Percentiles rank a stretch among this genome's conserved stretches.
Conservation (phyloP, 169 alveolate species). For the Cryptosporidium viatorum region DNA sequence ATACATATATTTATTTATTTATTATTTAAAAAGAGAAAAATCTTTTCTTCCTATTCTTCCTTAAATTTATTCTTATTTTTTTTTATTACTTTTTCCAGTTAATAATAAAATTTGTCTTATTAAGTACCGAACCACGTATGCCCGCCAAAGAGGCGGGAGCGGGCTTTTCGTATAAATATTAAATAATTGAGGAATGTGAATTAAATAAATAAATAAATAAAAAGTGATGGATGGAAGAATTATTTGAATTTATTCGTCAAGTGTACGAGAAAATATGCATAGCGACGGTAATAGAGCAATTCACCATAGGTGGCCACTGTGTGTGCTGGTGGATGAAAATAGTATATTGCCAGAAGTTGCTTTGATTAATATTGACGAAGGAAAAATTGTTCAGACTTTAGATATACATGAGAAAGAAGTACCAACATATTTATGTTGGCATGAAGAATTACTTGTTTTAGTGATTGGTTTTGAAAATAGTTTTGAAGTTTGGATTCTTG, state of each 20-base stretch:
- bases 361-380: constrained; percentile 8
- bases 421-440: constrained; percentile 35
- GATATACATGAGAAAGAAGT: not conserved
- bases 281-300: not conserved
- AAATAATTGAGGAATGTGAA: not conserved
- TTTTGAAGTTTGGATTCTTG: constrained; percentile 45
- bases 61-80: not conserved
- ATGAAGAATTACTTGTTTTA: constrained; percentile 19
- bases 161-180: not conserved
- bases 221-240: constrained; percentile 2
- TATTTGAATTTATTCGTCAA: not conserved
- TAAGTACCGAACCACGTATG: not conserved
- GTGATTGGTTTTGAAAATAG: constrained; percentile 36
- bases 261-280: not conserved
- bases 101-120: not conserved
- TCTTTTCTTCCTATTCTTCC: not conserved
- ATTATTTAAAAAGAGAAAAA: not conserved
- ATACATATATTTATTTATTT: too few relatives aligned
- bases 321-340: constrained; percentile 12
- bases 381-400: constrained; percentile 22
- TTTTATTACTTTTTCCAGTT: not conserved
- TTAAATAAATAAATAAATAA: too few relatives aligned
- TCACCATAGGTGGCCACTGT: constrained; percentile 61
- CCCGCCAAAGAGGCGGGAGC: constrained; percentile 4
- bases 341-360: not conserved